Evolutionary conservation across 164 flowering plant genomes (phyloP).

Genomic region (Tinospora cordifolia): DNA sequence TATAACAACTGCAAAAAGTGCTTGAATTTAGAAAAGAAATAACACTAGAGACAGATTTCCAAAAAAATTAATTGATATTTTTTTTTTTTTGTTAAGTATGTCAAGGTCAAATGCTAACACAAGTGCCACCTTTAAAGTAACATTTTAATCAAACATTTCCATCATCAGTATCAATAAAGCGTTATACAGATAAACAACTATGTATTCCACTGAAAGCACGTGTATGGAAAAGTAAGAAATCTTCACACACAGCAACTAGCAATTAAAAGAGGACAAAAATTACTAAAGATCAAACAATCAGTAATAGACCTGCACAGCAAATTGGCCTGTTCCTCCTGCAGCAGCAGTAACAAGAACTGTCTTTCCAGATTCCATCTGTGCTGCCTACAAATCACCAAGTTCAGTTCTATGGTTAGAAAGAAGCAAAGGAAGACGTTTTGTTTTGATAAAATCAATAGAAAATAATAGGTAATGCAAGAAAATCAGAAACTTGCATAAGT

Average conservation of each 20-base stretch:
- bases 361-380: conserved; percentile 78
- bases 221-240: conserved; percentile 7
- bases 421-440: neutral
- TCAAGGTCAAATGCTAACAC: neutral
- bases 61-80: neutral
- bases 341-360: conserved; percentile 95
- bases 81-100: neutral
- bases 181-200: neutral
- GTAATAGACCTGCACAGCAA: conserved; percentile 83
- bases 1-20: too few species aligned
- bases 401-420: conserved; percentile 12
- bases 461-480: neutral
- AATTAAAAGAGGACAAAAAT: neutral
- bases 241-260: neutral
- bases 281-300: conserved; percentile 1
- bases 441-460: neutral
- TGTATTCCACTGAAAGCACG: neutral
- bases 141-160: neutral
- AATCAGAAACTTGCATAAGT: neutral
- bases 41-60: neutral
- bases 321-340: conserved; percentile 98
- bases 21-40: too few species aligned
- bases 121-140: neutral
- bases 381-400: conserved; percentile 46
- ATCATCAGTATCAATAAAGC: neutral